These are phyloP conservation scores for Arthrobotrys pseudoclavata DNA, from an alignment of 2,329 filamentous ascomycete species.

Conservation along the genomic window DNA sequence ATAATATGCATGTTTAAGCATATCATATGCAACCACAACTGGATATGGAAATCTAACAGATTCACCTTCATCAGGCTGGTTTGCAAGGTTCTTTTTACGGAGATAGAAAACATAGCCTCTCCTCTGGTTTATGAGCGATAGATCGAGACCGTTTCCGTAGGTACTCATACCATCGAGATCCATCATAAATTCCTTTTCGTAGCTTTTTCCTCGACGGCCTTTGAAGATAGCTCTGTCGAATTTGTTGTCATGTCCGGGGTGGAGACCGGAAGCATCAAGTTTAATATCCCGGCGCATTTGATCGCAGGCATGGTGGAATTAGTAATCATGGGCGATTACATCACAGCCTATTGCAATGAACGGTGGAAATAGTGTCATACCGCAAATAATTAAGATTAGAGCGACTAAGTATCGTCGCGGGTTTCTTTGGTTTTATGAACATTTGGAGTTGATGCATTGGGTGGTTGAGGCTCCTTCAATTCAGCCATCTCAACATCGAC, in stretches of 20 bases:
- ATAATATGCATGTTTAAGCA: constrained; percentile 56
- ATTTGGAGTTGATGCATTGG: background rate
- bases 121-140: constrained; percentile 37
- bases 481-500: constrained; percentile 10
- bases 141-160: constrained; percentile 42
- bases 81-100: constrained; percentile 35
- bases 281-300: constrained; percentile 47
- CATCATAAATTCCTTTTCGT: constrained; percentile 57
- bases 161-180: constrained; percentile 55
- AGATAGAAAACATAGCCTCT: constrained; percentile 58
- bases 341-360: constrained; percentile 53
- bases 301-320: constrained; percentile 53
- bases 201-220: constrained; percentile 41
- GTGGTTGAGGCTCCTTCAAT: background rate
- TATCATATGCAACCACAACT: constrained; percentile 54
- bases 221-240: constrained; percentile 56
- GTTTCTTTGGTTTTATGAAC: background rate
- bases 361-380: constrained; percentile 42
- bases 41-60: constrained; percentile 49
- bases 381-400: background rate
- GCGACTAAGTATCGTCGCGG: constrained; percentile 21
- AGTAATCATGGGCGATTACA: constrained; percentile 49
- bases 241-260: constrained; percentile 52
- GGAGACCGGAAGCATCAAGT: constrained; percentile 51
- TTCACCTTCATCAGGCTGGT: constrained; percentile 51